Percentiles rank a stretch among this genome's conserved stretches.
Evolutionary conservation across 106 monocot species (phyloP).

Genomic region (Allium cepa): DNA sequence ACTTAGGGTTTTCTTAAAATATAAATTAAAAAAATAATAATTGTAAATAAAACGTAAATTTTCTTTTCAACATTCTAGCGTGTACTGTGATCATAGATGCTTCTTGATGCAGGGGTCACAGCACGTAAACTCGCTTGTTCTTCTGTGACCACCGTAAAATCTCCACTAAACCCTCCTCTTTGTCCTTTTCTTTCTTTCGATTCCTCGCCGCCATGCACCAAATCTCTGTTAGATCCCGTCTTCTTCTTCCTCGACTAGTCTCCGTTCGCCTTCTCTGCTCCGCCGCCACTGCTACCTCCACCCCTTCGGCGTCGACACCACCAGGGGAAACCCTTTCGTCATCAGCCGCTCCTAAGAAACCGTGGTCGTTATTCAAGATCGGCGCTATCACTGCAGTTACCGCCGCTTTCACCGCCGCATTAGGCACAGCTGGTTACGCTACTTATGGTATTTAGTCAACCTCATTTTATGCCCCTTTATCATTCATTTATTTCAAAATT

Average conservation of each 20-base stretch:
- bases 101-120: too few species aligned
- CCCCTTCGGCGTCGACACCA: background rate
- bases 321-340: background rate
- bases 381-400: conserved; percentile 8
- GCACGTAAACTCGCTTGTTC: too few species aligned
- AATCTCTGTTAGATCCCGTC: background rate
- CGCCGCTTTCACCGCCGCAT: conserved; percentile 24
- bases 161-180: too few species aligned
- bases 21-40: too few species aligned
- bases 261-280: background rate
- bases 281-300: background rate
- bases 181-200: too few species aligned
- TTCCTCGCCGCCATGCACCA: background rate
- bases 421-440: conserved; percentile 37
- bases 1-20: too few species aligned
- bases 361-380: conserved; percentile 24
- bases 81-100: too few species aligned
- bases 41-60: too few species aligned
- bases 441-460: conserved; percentile 30
- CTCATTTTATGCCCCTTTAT: too few species aligned
- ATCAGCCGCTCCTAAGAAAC: background rate
- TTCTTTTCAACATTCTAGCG: too few species aligned
- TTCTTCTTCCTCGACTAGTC: background rate
- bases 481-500: too few species aligned
- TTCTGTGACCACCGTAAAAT: too few species aligned